Evolutionary conservation across 2,329 filamentous ascomycete genomes (phyloP), one percentile per base, ranked within the genome.

Genomic region (Aureobasidium zeae): DNA sequence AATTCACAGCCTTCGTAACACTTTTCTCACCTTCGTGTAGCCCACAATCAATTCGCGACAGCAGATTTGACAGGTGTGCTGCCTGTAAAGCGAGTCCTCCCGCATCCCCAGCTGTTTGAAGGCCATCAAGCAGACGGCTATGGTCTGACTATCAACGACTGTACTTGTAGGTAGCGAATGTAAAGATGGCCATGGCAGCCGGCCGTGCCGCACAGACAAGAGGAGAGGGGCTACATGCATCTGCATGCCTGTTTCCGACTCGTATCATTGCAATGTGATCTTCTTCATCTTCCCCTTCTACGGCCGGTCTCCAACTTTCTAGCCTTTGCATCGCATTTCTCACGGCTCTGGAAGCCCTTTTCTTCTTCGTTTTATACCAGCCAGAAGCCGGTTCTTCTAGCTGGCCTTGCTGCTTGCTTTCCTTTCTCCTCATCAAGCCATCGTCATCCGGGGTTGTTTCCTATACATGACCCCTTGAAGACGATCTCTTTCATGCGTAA

Each of bases 341-440:
- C 16, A 22, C 32, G 42, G 39, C 39, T 43, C 39, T 43, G 39
- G 39, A 19, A 43, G 39, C 39, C 29, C n/a, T 29, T 43, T 30
- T 33, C 16, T 43, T 34, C 30, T 19, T 22, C 25, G 28, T 9
- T n/a, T n/a, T n/a, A n/a, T n/a, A 8, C 11, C 39, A 33, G 39
- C 34, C 30, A 25, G 39, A 43, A 43, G 39, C 39, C 29, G 39
- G 39, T 34, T n/a, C 16, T 43, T 43, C 39, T 34, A 11, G 15
- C 30, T 43, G 21, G 17, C 16, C 26, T 43, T n/a, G n/a, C n/a
- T n/a, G n/a, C n/a, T 30, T 43, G 17, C 8, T 43, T 17, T 16
- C 30, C 28, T 17, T 34, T 24, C 21, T 43, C 30, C 19, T 41
- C 37, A 12, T 9, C 19, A 21, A 13, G 5, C 19, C 7, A 11